Base-by-base conservation (phyloP, 2,329 filamentous ascomycete species). In the Fusarium lyarnte region DNA sequence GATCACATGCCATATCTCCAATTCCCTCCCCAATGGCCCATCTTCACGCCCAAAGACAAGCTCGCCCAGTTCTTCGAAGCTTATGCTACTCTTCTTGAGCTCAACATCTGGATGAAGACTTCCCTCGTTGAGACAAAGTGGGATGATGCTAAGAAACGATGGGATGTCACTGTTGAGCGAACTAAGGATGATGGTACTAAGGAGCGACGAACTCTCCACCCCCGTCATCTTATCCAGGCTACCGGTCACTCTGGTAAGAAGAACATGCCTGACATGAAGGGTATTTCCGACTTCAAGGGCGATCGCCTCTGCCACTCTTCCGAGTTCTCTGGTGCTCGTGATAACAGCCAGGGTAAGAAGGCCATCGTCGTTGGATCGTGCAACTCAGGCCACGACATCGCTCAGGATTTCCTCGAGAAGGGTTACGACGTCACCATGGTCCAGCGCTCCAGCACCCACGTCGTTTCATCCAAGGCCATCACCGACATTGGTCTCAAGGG, bases 21-120 rank as follows among this genome's bases (percentile, higher is more conserved):
- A 0, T 93, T 93, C 76, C 91, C 91, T 0, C 76, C 85, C 0
- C 85, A 86, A 58, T 93, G 91, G 91, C 91, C 91, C 7, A 82
- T 91, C 21, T 93, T 92, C 78, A 92, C 90, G 0, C 90, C 91
- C 9, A 93, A 93, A 76, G 91, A 93, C 78, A 93, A 93, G 76
- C 82, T 93, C 0, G 91, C 85, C 3, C 89, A 92, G 46, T 93
- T 89, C 81, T 90, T 93, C 67, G 90, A 92, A 71, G 82, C 86
- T 0, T 93, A 93, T 71, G 91, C 87, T 2, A 86, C 83, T 9
- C 79, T 89, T 1, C 83, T 93, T n/a, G 91, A 93, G 73, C 84
- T 93, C 43, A 91, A 93, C 68, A 86, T 92, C 31, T 93, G 91
- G 91, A 88, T 84, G 1, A 81, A 79, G 16, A 89, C 89, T 0